phyloP scores from a whole-genome alignment of 202 grass and related monocot genomes.

The Alloteropsis angusta region DNA sequence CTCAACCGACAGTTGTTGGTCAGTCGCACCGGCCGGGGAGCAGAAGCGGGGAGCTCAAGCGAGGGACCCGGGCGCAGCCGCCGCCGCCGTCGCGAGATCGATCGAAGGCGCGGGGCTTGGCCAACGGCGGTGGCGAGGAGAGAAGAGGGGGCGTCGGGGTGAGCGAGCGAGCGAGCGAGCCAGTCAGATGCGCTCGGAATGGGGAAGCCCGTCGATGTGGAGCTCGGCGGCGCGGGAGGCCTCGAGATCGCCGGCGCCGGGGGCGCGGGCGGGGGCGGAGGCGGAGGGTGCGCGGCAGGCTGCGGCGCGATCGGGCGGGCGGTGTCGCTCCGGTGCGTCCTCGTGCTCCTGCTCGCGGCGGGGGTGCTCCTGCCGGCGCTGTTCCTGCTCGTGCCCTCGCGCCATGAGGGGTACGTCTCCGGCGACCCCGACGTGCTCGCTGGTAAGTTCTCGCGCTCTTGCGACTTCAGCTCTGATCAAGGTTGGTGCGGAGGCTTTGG shows the following conservation, averaged over 20 bases:
- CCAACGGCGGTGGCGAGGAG: background rate
- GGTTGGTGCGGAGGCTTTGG: background rate
- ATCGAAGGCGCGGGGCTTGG: background rate
- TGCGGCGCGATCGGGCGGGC: constrained; percentile 16
- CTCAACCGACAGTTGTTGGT: constrained; percentile 17
- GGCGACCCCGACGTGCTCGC: constrained; percentile 34
- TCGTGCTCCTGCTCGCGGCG: constrained; percentile 31
- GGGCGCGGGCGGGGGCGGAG: background rate
- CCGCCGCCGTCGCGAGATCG: background rate
- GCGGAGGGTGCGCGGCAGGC: background rate
- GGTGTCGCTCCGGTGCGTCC: constrained; percentile 35
- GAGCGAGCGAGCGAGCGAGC: constrained; percentile 4
- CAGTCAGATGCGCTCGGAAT: constrained; percentile 62
- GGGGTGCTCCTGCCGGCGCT: constrained; percentile 36
- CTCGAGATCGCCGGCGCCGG: constrained; percentile 22
- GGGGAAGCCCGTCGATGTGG: constrained; percentile 61
- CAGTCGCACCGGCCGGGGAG: constrained; percentile 6
- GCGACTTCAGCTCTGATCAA: background rate
- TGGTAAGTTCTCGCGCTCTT: background rate
- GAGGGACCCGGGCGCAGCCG: background rate
- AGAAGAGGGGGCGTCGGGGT: background rate
- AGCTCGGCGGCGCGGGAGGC: constrained; percentile 39
- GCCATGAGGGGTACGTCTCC: constrained; percentile 24
- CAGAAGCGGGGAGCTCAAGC: background rate
- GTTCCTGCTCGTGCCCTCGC: constrained; percentile 39